A percentile compares a stretch with the other conserved stretches of the same genome.
phyloP scores from a whole-genome alignment of 2,329 filamentous ascomycete species.

The Trichoderma citrinoviride region DNA sequence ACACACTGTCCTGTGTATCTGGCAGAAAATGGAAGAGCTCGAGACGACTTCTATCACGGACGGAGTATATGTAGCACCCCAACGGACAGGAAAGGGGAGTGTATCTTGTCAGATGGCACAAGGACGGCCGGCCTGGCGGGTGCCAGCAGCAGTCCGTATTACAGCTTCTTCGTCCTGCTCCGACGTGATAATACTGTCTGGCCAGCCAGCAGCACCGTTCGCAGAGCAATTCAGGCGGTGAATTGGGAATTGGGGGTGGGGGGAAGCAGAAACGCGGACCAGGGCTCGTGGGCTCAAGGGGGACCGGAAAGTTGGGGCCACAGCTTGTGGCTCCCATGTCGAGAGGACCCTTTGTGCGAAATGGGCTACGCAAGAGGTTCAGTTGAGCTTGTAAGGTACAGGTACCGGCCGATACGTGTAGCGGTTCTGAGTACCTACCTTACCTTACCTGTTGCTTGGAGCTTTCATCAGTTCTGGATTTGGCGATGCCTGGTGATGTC shows the following conservation, averaged over 20 bases:
- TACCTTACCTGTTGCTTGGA: too few relatives aligned
- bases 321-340: neutral
- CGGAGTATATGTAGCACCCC: conserved; percentile 10
- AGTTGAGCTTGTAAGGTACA: neutral
- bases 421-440: too few relatives aligned
- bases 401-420: neutral
- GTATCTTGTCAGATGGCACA: neutral
- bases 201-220: neutral
- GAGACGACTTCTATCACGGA: neutral
- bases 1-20: conserved; percentile 3
- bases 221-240: conserved; percentile 3
- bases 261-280: neutral
- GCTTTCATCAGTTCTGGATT: too few relatives aligned
- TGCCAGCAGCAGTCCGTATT: neutral
- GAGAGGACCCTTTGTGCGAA: conserved; percentile 17
- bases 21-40: too few relatives aligned
- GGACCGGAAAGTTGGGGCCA: neutral
- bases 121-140: too few relatives aligned
- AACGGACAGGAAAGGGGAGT: conserved; percentile 5
- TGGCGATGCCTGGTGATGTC: too few relatives aligned
- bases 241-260: conserved; percentile 1
- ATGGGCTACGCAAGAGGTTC: conserved; percentile 8
- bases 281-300: neutral
- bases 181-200: neutral
- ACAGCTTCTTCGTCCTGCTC: neutral